Conservation (phyloP, 345 rosid genomes). For the Salix suchowensis region DNA sequence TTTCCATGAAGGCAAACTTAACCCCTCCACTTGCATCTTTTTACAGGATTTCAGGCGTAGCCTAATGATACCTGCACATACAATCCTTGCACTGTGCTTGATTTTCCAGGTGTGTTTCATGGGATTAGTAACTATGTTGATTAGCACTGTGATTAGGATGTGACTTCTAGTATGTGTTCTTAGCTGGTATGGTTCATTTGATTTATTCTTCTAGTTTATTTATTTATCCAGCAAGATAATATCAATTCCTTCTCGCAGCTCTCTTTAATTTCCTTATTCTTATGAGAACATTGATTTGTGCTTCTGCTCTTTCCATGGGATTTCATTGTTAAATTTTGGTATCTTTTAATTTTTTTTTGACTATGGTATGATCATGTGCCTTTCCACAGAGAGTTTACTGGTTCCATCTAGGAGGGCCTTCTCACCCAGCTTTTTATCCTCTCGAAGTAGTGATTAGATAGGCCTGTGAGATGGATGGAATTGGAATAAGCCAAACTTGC, state of each 20-base stretch:
- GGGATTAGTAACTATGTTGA: not conserved
- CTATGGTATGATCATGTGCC: not conserved
- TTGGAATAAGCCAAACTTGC: not conserved
- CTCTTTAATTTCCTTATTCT: too few species aligned
- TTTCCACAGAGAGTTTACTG: not conserved
- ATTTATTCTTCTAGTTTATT: not conserved
- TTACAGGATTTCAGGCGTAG: constrained; percentile 70
- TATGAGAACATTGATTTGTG: not conserved
- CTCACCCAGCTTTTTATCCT: not conserved
- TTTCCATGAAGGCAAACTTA: not conserved
- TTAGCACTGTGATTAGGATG: not conserved
- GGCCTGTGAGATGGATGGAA: not conserved
- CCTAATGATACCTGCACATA: constrained; percentile 78
- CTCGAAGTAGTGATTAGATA: too few species aligned
- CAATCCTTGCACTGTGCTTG: constrained; percentile 61
- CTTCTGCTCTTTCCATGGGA: too few species aligned
- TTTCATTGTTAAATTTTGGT: too few species aligned
- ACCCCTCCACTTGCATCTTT: constrained; percentile 13
- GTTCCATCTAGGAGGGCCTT: not conserved
- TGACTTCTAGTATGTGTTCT: not conserved
- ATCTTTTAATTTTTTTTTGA: too few species aligned
- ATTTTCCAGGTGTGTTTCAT: constrained; percentile 66
- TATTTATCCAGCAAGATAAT: not conserved
- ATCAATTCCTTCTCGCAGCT: not conserved
- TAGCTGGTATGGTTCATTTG: not conserved